A percentile compares a stretch with the other conserved stretches of the same genome.
phyloP scores from a whole-genome alignment of 129 eudicot species.

The Kitagawia praeruptora region DNA sequence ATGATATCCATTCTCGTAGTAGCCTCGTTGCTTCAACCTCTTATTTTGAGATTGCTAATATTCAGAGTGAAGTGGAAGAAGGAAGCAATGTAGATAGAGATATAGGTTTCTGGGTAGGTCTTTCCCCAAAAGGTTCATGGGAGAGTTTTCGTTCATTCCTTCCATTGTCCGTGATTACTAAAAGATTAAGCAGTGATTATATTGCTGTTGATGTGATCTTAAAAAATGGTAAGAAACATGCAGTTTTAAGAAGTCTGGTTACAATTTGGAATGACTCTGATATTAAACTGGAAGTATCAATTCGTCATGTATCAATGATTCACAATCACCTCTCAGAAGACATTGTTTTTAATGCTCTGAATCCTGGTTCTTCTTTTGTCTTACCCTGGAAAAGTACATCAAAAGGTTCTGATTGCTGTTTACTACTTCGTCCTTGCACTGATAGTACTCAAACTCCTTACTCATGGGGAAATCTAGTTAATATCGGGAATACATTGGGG shows the following conservation, averaged over 20 bases:
- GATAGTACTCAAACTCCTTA: constrained; percentile 33
- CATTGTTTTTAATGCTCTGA: constrained; percentile 27
- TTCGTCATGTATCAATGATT: constrained; percentile 30
- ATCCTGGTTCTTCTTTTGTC: constrained; percentile 52
- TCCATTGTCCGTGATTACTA: constrained; percentile 71
- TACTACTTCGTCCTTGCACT: constrained; percentile 69
- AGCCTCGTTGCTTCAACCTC: constrained; percentile 62
- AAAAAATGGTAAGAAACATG: constrained; percentile 88
- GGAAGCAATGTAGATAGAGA: constrained; percentile 47
- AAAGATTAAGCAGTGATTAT: constrained; percentile 45
- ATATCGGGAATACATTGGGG: constrained; percentile 28
- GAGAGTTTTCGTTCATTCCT: constrained; percentile 82
- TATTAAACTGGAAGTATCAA: constrained; percentile 52
- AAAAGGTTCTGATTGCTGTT: constrained; percentile 48
- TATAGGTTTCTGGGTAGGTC: constrained; percentile 81
- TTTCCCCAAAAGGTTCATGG: constrained; percentile 83
- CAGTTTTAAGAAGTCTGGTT: constrained; percentile 76
- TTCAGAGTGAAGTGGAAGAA: constrained; percentile 32
- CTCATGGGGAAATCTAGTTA: constrained; percentile 73
- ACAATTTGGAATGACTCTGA: constrained; percentile 65
- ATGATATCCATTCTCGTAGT: constrained; percentile 38
- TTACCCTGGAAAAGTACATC: constrained; percentile 86
- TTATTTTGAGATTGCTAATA: constrained; percentile 56
- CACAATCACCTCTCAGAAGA: constrained; percentile 20
- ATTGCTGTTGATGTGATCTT: constrained; percentile 73